A percentile compares a stretch with the other conserved stretches of the same genome.
Evolutionary conservation across 1,284 basidiomycete genomes (phyloP).

Genomic region (Ustilago crameri): DNA sequence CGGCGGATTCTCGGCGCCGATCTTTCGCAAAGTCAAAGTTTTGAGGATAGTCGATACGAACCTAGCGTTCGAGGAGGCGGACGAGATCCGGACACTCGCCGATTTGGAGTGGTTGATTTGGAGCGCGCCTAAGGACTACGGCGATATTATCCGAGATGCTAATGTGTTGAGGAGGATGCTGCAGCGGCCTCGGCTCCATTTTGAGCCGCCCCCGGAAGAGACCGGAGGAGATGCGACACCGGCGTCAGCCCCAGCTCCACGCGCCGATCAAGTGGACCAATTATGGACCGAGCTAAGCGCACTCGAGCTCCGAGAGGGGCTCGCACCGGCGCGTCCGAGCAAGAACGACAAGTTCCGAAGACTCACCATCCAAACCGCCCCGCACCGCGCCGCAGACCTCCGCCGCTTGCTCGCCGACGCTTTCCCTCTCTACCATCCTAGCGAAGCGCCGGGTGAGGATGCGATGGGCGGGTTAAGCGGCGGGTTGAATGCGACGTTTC

Average conservation of each 20-base stretch:
- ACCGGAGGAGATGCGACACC: background rate
- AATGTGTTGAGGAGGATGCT: constrained; percentile 49
- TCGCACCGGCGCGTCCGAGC: constrained; percentile 37
- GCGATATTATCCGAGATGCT: constrained; percentile 52
- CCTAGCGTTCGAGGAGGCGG: constrained; percentile 60
- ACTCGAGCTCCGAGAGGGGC: constrained; percentile 35
- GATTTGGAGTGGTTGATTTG: constrained; percentile 55
- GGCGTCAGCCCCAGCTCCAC: too few relatives aligned
- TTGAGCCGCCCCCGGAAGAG: constrained; percentile 1
- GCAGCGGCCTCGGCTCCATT: constrained; percentile 33
- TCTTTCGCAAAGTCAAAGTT: constrained; percentile 56
- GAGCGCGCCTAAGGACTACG: constrained; percentile 61
- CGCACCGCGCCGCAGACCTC: constrained; percentile 23
- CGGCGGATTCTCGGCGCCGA: constrained; percentile 61
- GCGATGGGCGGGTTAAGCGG: constrained; percentile 14
- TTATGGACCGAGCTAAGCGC: constrained; percentile 35
- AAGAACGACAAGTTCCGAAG: constrained; percentile 45
- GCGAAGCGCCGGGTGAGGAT: too few relatives aligned
- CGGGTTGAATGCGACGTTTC: constrained; percentile 23
- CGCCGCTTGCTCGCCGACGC: constrained; percentile 23
- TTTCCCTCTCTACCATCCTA: constrained; percentile 17
- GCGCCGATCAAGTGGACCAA: constrained; percentile 5
- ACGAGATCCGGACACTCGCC: constrained; percentile 57
- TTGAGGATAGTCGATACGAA: constrained; percentile 61
- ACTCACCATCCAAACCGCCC: constrained; percentile 40